These are phyloP conservation scores for Leptoxyphium fumago DNA, from an alignment of 2,329 filamentous ascomycete species.

Conservation along the genomic window DNA sequence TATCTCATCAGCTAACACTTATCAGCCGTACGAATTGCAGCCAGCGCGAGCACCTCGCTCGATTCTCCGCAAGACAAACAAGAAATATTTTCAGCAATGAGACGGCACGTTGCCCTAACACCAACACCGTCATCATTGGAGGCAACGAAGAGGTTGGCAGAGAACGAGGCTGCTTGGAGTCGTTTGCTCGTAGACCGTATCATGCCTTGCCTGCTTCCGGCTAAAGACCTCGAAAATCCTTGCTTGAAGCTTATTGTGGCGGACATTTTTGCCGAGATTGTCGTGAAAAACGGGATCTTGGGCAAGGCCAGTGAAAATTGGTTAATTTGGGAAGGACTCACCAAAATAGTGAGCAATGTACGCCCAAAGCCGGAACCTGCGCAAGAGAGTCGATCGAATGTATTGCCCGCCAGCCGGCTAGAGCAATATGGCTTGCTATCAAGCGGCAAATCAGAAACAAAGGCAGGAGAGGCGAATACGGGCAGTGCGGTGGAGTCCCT, in stretches of 20 bases:
- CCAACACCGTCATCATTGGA: constrained; percentile 51
- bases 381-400: constrained; percentile 7
- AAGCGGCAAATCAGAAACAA: neutral
- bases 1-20: constrained; percentile 10
- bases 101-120: constrained; percentile 64
- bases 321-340: constrained; percentile 74
- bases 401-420: constrained; percentile 28
- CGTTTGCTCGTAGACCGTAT: constrained; percentile 75
- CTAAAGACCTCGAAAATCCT: constrained; percentile 79
- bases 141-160: constrained; percentile 39
- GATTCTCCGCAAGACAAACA: too few species aligned
- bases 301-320: constrained; percentile 74
- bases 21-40: constrained; percentile 10
- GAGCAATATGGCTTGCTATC: constrained; percentile 43
- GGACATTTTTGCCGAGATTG: constrained; percentile 79
- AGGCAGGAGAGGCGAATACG: neutral
- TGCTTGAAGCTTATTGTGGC: constrained; percentile 71
- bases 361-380: constrained; percentile 18
- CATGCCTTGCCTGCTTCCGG: constrained; percentile 71
- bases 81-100: constrained; percentile 62
- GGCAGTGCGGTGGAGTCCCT: neutral
- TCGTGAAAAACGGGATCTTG: constrained; percentile 67
- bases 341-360: constrained; percentile 45
- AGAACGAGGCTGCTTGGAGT: constrained; percentile 72
- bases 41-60: neutral